Conservation (phyloP, 345 rosid genomes). For the Geranium rotundifolium region DNA sequence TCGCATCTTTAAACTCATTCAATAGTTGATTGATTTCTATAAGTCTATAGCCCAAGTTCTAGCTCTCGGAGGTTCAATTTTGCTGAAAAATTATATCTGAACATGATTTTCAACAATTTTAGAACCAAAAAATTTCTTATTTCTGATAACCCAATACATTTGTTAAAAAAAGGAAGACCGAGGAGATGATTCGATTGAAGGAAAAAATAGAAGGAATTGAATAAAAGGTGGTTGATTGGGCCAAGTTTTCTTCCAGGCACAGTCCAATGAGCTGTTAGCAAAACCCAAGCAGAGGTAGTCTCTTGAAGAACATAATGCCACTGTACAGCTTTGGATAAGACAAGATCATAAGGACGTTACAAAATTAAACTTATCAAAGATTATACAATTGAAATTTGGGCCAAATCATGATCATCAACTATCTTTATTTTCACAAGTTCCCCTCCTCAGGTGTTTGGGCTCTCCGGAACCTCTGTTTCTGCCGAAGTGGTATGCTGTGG, state of each 20-base stretch:
- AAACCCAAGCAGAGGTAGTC: not conserved
- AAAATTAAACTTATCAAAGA: constrained; percentile 25
- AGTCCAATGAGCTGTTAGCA: constrained; percentile 7
- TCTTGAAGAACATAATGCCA: not conserved
- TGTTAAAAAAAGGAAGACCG: too few relatives aligned
- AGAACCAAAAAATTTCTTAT: too few relatives aligned
- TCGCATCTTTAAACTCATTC: too few relatives aligned
- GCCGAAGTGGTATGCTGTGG: constrained; percentile 29
- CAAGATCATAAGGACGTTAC: constrained; percentile 9
- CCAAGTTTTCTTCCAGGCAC: not conserved
- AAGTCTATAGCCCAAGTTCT: too few relatives aligned
- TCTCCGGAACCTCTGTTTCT: constrained; percentile 39
- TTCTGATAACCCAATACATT: too few relatives aligned
- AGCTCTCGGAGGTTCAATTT: too few relatives aligned
- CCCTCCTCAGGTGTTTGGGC: constrained; percentile 27
- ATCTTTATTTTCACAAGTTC: constrained; percentile 7
- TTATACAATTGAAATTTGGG: constrained; percentile 27
- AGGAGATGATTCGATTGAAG: too few relatives aligned
- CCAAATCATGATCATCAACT: not conserved
- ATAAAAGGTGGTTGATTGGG: not conserved
- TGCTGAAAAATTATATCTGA: too few relatives aligned
- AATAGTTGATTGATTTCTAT: too few relatives aligned
- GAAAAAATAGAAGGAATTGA: not conserved
- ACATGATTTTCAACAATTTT: too few relatives aligned
- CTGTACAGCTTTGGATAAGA: not conserved